Evolutionary conservation across 2,329 filamentous ascomycete species (phyloP), one percentile per base, ranked within the genome.

Genomic region (Bipolaris bicolor): DNA sequence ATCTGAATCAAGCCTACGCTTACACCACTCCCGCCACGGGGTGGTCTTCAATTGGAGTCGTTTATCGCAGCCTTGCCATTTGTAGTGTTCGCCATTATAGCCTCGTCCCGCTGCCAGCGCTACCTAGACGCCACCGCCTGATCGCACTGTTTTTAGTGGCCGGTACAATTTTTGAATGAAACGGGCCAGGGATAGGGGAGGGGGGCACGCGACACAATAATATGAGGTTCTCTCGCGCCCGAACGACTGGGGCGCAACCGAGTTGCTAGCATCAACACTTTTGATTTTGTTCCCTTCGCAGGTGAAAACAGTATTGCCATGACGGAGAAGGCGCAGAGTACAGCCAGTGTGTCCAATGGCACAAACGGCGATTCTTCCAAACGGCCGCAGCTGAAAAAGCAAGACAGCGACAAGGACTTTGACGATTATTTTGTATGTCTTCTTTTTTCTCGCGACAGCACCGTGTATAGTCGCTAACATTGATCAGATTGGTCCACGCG

Each of bases 401-500:
- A 43, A 26, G 40, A n/a, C 40, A 26, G 9, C 11, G 40, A 43
- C 3, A 43, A 43, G 22, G 40, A 43, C 6, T 43, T 43, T 7
- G 40, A 43, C 3, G 40, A 43, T 43, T 43, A 43, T 22, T 26
- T 43, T n/a, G 40, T 41, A 41, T 43, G 40, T 43, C 40, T 26
- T 26, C 13, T 16, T 20, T 24, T 43, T 20, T 16, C 24, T 43
- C 24, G 16, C 15, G 15, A 15, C n/a, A 26, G 40, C 22, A 26
- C 7, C 3, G 7, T 26, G 22, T 16, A 5, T 31, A 43, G 7
- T 43, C 6, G 10, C 40, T 43, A 43, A 43, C 13, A 43, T n/a
- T 24, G 13, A 7, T n/a, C 7, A 75, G 72, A 47, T 73, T 22
- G 86, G 86, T 9, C 90, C 90, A 22, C 84, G 88, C 60, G 86